Percentiles rank a stretch among this genome's conserved stretches.
Conservation (phyloP, 768 basidiomycete genomes). For the Kwoniella dejecticola region DNA sequence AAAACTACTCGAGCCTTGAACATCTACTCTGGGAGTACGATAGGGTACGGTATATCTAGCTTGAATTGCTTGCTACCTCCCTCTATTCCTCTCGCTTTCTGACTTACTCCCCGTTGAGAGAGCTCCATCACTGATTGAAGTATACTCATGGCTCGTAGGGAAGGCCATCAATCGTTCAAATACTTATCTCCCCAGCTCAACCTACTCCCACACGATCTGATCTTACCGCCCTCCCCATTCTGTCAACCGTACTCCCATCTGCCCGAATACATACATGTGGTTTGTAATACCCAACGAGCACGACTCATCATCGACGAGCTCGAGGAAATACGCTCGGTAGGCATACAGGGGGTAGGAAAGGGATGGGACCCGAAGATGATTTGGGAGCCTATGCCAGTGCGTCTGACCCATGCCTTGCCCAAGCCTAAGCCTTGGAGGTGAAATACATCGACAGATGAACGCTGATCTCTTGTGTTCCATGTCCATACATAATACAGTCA, state of each 20-base stretch:
- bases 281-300: conserved; percentile 31
- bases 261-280: conserved; percentile 45
- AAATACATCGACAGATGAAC: not conserved
- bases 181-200: conserved; percentile 38
- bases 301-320: conserved; percentile 30
- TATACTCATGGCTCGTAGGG: conserved; percentile 19
- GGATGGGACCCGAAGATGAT: conserved; percentile 36
- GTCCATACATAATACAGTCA: conserved; percentile 12
- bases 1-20: conserved; percentile 47
- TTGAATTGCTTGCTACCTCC: too few species aligned
- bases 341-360: conserved; percentile 18
- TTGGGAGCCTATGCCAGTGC: conserved; percentile 49
- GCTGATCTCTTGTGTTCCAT: not conserved
- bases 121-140: too few species aligned
- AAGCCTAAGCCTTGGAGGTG: not conserved
- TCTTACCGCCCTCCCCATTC: conserved; percentile 41
- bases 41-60: conserved; percentile 36
- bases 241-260: conserved; percentile 1
- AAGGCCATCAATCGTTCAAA: conserved; percentile 48
- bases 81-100: not conserved
- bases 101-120: too few species aligned
- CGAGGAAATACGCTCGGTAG: conserved; percentile 1
- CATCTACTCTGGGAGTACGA: conserved; percentile 38
- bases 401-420: conserved; percentile 4
- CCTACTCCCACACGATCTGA: conserved; percentile 33